Evolutionary conservation across 2,329 filamentous ascomycete genomes (phyloP), one percentile per base, ranked within the genome.

Genomic region (Alternaria arborescens): DNA sequence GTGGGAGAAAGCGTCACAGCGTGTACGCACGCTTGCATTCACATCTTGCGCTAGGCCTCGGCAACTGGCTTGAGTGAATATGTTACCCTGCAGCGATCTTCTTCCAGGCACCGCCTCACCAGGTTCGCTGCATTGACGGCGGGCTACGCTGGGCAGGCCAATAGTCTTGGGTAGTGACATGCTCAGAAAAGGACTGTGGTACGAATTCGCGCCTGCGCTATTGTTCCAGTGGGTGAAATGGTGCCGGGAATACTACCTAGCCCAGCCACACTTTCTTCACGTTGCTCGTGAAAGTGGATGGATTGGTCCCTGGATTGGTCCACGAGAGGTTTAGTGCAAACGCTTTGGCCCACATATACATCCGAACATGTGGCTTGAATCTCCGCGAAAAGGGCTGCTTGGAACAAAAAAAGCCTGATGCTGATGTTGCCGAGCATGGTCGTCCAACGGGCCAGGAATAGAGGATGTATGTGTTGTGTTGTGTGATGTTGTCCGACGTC

Each of bases 61-160:
- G 40, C 30, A 43, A 38, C 46, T n/a, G n/a, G 47, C 30, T 26
- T 52, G 57, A 56, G 48, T 56, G 48, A 59, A 55, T 56, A 20
- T 24, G 28, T 16, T 8, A 30, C 24, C 52, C 48, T 36, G 47
- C 22, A 56, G 56, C 56, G 46, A 62, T 60, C 60, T 22, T 26
- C 26, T 32, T 54, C 48, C 40, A 47, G 32, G 60, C 60, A 53
- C 47, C 46, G 60, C 42, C 56, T 50, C 57, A 44, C 22, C 22
- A 48, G 8, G 4, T 24, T 50, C 53, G 58, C 48, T 24, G 28
- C 32, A 53, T 44, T 26, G 10, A 38, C 50, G 18, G 38, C 47
- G 24, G 57, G 24, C 44, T 44, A 12, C 41, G 51, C 10, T 24
- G 26, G 51, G 11, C 26, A 26, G 28, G 38, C 51, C 51, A 53